Evolutionary conservation across 495 filamentous ascomycete genomes (phyloP).

Genomic region (Xylaria bambusicola): DNA sequence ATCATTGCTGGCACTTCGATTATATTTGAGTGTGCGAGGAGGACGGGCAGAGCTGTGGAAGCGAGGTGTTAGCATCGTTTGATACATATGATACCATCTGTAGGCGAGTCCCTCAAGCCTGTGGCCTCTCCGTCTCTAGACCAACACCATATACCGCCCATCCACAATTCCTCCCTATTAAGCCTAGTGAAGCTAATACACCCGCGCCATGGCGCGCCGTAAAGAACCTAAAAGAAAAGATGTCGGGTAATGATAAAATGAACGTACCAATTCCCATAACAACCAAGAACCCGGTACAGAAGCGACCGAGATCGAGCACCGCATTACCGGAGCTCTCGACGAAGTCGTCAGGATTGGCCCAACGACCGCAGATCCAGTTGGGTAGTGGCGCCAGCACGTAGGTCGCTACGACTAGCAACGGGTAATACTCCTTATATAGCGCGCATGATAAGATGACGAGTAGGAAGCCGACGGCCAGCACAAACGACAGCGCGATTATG

Average conservation of each 20-base stretch:
- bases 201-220: too few species aligned
- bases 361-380: conserved; percentile 90
- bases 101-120: too few species aligned
- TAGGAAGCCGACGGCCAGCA: conserved; percentile 98
- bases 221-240: too few species aligned
- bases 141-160: too few species aligned
- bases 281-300: conserved; percentile 95
- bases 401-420: conserved; percentile 90
- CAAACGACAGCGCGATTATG: conserved; percentile 98
- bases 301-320: conserved; percentile 86
- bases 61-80: conserved; percentile 32
- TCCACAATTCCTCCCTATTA: too few species aligned
- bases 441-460: conserved; percentile 98
- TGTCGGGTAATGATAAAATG: too few species aligned
- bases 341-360: conserved; percentile 94
- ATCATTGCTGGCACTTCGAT: conserved; percentile 85
- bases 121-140: too few species aligned
- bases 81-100: too few species aligned
- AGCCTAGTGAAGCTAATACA: too few species aligned
- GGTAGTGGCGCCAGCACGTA: conserved; percentile 92
- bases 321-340: conserved; percentile 81
- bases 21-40: conserved; percentile 80
- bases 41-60: conserved; percentile 76
- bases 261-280: conserved; percentile 94
- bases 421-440: conserved; percentile 89